Percentiles rank a stretch among this genome's conserved stretches.
Conservation (phyloP, 306 rosid genomes). For the Argentina anserina region DNA sequence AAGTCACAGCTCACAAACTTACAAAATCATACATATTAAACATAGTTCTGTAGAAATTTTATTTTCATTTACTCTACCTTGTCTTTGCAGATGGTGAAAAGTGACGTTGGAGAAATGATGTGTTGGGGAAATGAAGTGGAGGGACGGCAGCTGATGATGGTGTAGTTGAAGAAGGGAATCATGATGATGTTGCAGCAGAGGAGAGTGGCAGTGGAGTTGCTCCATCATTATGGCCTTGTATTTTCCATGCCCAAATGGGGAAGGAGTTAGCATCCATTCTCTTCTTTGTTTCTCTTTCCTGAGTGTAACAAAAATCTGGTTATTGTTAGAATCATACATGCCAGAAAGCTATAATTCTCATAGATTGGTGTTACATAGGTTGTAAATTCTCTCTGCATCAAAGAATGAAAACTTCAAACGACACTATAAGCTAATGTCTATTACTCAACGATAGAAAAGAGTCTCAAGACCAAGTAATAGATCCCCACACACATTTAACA, state of each 20-base stretch:
- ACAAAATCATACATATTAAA: too few species aligned
- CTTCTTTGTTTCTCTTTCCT: conserved; percentile 81
- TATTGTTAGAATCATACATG: too few species aligned
- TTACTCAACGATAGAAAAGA: neutral
- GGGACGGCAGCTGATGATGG: conserved; percentile 51
- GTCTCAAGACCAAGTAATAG: neutral
- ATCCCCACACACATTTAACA: neutral
- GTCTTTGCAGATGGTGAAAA: conserved; percentile 51
- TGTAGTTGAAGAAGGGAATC: conserved; percentile 72
- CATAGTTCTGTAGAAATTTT: too few species aligned
- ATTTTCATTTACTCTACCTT: too few species aligned
- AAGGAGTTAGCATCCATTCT: conserved; percentile 48
- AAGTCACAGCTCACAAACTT: too few species aligned
- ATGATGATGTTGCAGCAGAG: conserved; percentile 99
- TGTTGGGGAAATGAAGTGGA: conserved; percentile 51
- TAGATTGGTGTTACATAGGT: too few species aligned
- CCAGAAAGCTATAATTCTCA: too few species aligned
- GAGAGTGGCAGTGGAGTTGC: conserved; percentile 49
- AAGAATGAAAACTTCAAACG: too few species aligned
- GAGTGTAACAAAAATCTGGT: conserved; percentile 17
- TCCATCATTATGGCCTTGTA: conserved; percentile 48
- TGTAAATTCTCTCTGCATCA: too few species aligned
- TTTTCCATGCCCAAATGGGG: conserved; percentile 58
- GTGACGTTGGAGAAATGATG: conserved; percentile 35
- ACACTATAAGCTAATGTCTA: neutral